These are phyloP conservation scores for Lenwebbia sp. DNA, from an alignment of 345 rosid genomes.

Conservation along the genomic window DNA sequence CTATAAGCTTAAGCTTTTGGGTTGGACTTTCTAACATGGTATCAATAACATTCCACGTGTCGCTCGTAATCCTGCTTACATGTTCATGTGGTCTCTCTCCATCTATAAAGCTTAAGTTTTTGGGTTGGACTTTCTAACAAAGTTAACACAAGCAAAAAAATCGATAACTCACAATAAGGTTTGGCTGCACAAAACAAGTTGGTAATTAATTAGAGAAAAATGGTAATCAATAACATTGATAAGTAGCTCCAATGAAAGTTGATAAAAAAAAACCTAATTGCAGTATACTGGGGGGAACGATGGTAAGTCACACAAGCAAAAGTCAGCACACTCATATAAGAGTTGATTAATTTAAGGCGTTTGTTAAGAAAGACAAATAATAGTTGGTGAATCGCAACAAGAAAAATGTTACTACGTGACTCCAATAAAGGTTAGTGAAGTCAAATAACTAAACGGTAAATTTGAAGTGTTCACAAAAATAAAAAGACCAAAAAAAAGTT, in stretches of 20 bases:
- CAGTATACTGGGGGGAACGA: not conserved
- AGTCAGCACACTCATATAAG: not conserved
- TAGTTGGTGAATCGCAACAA: not conserved
- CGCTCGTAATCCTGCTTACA: too few species aligned
- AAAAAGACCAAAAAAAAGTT: not conserved
- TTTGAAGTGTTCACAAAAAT: not conserved
- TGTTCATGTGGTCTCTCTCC: too few species aligned
- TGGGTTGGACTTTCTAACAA: too few species aligned
- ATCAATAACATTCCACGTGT: too few species aligned
- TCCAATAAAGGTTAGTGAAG: not conserved
- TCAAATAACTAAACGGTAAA: not conserved
- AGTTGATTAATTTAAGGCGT: not conserved
- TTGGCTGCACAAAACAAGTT: not conserved
- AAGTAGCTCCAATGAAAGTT: not conserved
- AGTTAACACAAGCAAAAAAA: not conserved
- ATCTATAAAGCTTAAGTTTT: too few species aligned
- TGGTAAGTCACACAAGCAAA: not conserved
- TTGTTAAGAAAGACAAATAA: not conserved
- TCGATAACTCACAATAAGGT: not conserved
- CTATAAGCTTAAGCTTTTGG: too few species aligned
- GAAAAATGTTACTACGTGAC: not conserved
- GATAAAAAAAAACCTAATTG: rapidly evolving
- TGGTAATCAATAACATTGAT: not conserved
- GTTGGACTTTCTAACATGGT: too few species aligned
- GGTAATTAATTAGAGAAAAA: not conserved